Evolutionary conservation across 176 grass and related monocot species (phyloP), one percentile per base, ranked within the genome.

Genomic region (Panicum miliaceum): DNA sequence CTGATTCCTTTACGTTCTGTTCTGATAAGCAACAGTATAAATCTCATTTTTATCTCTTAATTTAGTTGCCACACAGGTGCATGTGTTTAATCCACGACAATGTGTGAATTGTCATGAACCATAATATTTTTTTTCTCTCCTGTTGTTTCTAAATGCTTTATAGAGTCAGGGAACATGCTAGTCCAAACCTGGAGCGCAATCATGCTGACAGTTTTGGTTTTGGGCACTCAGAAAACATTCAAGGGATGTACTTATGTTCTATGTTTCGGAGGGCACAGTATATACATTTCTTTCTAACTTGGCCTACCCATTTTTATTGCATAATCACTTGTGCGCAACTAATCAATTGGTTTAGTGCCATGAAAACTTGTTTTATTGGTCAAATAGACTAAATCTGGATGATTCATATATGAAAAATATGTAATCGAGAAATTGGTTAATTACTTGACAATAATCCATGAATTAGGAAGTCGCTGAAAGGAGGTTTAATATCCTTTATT

Each of bases 1-100:
- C 37, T 73, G 27, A 77, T 13, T 26, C 59, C 38, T 34, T 75
- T 64, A 58, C 27, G 46, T 84, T 5, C 41, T 81, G 26, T 72
- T 71, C 77, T 90, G 58, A 41, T 66, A 85, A 43, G 1, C 40
- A 64, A 62, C 9, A 59, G 29, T 65, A 8, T 64, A 11, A 51
- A 51, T 79, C 51, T 72, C 61, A 84, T 73, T 61, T 68, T 22
- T 22, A 52, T 8, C 38, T 76, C 46, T 81, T 80, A 51, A 77
- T 88, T 76, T 18, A 71, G 62, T 47, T 22, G 20, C 23, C 78
- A 83, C 16, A 50, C 5, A 76, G 50, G 47, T n/a, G 42, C 34
- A 71, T 41, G 34, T 71, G 6, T 13, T 29, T 65, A 71, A 40
- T 48, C 20, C 20, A 79, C 23, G 72, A n/a, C 22, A 35, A 8